Percentiles rank a stretch among this genome's conserved stretches.
Evolutionary conservation across 352 stramenopile species (phyloP).

Genomic region (Phytopythium boreale): DNA sequence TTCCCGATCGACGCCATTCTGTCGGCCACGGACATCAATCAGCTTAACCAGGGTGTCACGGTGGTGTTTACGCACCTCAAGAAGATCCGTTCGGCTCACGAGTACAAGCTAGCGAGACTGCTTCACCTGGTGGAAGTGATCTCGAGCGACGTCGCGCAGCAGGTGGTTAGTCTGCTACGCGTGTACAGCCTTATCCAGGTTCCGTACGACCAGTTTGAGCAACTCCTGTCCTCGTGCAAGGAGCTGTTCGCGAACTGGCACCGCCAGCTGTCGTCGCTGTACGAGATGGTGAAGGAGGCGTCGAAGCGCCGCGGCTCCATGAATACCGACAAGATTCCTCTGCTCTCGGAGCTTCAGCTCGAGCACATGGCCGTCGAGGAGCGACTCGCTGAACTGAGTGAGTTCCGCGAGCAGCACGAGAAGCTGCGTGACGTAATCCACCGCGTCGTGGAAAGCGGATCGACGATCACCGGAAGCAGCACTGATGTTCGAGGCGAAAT

Average conservation of each 20-base stretch:
- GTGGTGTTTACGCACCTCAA: slow-evolving; percentile 88
- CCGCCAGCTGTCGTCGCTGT: slow-evolving; percentile 75
- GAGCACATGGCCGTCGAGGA: slow-evolving; percentile 87
- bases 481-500: slow-evolving; percentile 52
- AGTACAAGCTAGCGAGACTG: slow-evolving; percentile 83
- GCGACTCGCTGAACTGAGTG: slow-evolving; percentile 81
- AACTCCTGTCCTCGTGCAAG: slow-evolving; percentile 69
- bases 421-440: slow-evolving; percentile 88
- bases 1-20: slow-evolving; percentile 93
- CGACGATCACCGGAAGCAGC: slow-evolving; percentile 23
- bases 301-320: slow-evolving; percentile 83
- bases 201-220: slow-evolving; percentile 82
- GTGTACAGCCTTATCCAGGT: slow-evolving; percentile 85
- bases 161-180: slow-evolving; percentile 76
- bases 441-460: slow-evolving; percentile 63
- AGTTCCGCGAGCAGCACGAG: slow-evolving; percentile 91
- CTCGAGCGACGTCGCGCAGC: slow-evolving; percentile 81
- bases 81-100: slow-evolving; percentile 87
- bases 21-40: slow-evolving; percentile 81
- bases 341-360: slow-evolving; percentile 83
- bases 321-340: slow-evolving; percentile 73
- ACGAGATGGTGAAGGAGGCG: slow-evolving; percentile 85
- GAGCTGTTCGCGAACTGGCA: slow-evolving; percentile 88
- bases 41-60: slow-evolving; percentile 77
- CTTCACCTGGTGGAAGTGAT: slow-evolving; percentile 84